Percentiles rank a stretch among this genome's conserved stretches.
Evolutionary conservation across 768 basidiomycete genomes (phyloP).

Genomic region (Lactarius sp.): DNA sequence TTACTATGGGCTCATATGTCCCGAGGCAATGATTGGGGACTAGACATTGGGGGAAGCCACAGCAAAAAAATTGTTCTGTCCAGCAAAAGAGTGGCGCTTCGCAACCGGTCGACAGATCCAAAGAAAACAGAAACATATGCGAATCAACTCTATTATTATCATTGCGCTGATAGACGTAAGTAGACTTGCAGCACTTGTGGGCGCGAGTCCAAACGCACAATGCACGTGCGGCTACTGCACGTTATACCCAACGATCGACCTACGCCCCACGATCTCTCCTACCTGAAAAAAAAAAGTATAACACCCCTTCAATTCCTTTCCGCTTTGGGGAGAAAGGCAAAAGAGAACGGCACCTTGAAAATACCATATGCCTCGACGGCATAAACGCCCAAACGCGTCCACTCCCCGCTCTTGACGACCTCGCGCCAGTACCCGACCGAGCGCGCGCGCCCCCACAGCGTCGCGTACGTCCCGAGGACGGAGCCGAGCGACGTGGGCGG

Average conservation of each 20-base stretch:
- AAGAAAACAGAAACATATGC: no score
- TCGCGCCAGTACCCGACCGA: slow-evolving; percentile 59
- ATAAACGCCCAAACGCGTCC: slow-evolving; percentile 64
- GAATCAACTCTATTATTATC: no score
- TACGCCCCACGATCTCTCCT: slow-evolving; percentile 58
- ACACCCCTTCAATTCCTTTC: background rate
- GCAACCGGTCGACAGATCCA: no score
- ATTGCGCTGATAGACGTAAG: no score
- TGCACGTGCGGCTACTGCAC: slow-evolving; percentile 31
- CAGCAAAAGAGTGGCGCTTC: no score
- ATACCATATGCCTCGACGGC: slow-evolving; percentile 86
- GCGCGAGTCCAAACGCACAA: no score
- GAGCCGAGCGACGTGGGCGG: slow-evolving; percentile 59
- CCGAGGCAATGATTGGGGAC: no score
- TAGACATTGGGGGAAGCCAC: no score
- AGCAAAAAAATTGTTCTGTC: no score
- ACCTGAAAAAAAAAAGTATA: slow-evolving; percentile 41
- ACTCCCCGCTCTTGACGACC: slow-evolving; percentile 56
- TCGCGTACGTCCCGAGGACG: slow-evolving; percentile 54
- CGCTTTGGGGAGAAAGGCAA: background rate
- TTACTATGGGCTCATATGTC: no score
- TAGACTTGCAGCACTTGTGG: background rate
- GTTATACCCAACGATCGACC: background rate
- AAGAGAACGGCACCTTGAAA: slow-evolving; percentile 60
- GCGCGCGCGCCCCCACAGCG: slow-evolving; percentile 57